Evolutionary conservation across 495 filamentous ascomycete species (phyloP), one percentile per base, ranked within the genome.

Genomic region (Staphylotrichum longicolle): DNA sequence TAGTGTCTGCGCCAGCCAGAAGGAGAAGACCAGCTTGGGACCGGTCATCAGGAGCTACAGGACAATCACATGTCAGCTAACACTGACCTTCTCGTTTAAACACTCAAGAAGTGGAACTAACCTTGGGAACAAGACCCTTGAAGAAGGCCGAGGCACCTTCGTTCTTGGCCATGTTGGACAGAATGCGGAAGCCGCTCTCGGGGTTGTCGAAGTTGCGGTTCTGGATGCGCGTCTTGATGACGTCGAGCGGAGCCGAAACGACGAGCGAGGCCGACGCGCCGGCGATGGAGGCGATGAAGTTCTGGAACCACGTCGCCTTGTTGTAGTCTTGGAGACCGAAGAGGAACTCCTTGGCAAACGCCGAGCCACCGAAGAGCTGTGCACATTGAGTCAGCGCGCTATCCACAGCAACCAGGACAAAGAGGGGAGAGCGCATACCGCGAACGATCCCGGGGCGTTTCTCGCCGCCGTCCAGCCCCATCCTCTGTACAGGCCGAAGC

Each of bases 221-320:
- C 80, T 99, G 94, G 72, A 99, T 98, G 70, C 94, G 85, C 57
- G 94, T 99, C 83, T 99, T 99, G 83, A 99, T 95, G 68, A 99
- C 94, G 69, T 99, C 94, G 52, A 99, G 83, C 20, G 94, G 94
- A 14, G 93, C 94, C 40, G 93, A 97, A 4, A 99, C 91, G 42
- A 99, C 70, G 34, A 99, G 80, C 10, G 92, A 96, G 7, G 94
- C 91, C 45, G 89, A 91, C 34, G 94, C 93, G 75, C 94, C 94
- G 62, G 88, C 89, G 63, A 98, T 90, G 7, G 94, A 98, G 46
- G 94, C 94, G 56, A 99, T 84, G 65, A 99, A 99, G 80, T 99
- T 99, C 79, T 99, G 93, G 61, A 80, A 77, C 91, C 92, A 99
- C 33, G 85, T 80, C n/a, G 94, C 94, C 66, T 84, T 82, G 83